phyloP scores from a whole-genome alignment of 2,329 filamentous ascomycete species.

The Fusarium sp. region DNA sequence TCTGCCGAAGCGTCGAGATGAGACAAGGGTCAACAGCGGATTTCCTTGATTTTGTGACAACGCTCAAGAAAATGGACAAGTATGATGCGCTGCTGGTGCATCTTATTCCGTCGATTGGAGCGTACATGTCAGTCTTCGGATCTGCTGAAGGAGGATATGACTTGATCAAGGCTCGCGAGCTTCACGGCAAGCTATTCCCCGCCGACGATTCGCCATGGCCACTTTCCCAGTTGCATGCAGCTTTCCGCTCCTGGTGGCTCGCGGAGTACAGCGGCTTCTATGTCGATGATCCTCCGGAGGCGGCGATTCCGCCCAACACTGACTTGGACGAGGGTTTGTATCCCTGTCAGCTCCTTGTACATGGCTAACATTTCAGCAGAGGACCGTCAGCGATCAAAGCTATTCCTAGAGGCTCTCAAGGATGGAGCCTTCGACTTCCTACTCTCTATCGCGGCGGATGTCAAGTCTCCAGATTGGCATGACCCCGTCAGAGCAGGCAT shows the following conservation, averaged over 20 bases:
- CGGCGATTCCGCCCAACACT: conserved; percentile 65
- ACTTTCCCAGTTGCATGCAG: conserved; percentile 80
- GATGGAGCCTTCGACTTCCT: conserved; percentile 95
- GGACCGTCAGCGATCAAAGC: conserved; percentile 74
- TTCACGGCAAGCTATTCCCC: conserved; percentile 76
- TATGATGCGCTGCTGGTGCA: conserved; percentile 82
- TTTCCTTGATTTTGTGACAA: conserved; percentile 76
- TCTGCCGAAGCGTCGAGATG: conserved; percentile 81
- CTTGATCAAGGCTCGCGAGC: conserved; percentile 73
- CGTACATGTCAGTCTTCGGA: conserved; percentile 81
- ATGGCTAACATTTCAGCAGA: conserved; percentile 58
- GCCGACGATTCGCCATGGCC: conserved; percentile 77
- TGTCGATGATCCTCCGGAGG: conserved; percentile 74
- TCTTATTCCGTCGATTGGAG: conserved; percentile 81
- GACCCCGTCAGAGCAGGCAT: conserved; percentile 87
- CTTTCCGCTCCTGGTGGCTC: conserved; percentile 86
- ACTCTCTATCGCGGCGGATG: conserved; percentile 83
- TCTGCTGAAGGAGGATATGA: conserved; percentile 78
- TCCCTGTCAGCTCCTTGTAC: neutral
- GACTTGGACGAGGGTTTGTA: conserved; percentile 68
- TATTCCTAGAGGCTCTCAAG: conserved; percentile 81
- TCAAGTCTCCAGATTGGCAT: conserved; percentile 84
- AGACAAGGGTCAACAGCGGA: conserved; percentile 77
- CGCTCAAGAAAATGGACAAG: conserved; percentile 76
- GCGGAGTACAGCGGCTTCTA: conserved; percentile 94